These are phyloP conservation scores for Hymenoscyphus albidus DNA, from an alignment of 2,329 filamentous ascomycete species.

Conservation along the genomic window DNA sequence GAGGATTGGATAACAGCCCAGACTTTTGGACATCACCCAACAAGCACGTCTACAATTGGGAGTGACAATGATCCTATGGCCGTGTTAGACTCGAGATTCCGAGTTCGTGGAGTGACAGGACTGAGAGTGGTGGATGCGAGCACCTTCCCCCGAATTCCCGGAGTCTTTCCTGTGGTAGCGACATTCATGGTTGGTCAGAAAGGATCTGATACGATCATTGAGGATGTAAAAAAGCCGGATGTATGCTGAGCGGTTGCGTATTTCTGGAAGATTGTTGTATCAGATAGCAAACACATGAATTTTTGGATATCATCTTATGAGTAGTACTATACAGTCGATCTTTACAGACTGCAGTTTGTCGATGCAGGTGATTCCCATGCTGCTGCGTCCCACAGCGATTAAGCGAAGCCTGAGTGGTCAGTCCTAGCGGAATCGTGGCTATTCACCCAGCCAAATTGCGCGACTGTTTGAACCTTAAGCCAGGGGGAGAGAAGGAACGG, in stretches of 20 bases:
- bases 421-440: too few relatives aligned
- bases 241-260: background rate
- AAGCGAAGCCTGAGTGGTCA: too few relatives aligned
- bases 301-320: too few relatives aligned
- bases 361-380: too few relatives aligned
- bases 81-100: constrained; percentile 10
- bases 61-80: constrained; percentile 9
- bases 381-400: too few relatives aligned
- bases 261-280: background rate
- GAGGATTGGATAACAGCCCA: constrained; percentile 11
- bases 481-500: too few relatives aligned
- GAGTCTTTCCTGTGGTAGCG: constrained; percentile 9
- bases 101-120: constrained; percentile 6
- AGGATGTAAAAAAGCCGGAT: constrained; percentile 3
- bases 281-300: too few relatives aligned
- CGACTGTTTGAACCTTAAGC: too few relatives aligned
- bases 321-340: too few relatives aligned
- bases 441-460: too few relatives aligned
- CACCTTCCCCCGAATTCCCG: constrained; percentile 8
- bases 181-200: constrained; percentile 13
- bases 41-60: constrained; percentile 6
- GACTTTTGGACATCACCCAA: constrained; percentile 9
- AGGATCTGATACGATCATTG: constrained; percentile 6
- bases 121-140: constrained; percentile 9
- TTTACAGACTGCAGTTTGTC: too few relatives aligned